Evolutionary conservation across 2,329 filamentous ascomycete genomes (phyloP).

Genomic region (Alternaria novae-zelandiae): DNA sequence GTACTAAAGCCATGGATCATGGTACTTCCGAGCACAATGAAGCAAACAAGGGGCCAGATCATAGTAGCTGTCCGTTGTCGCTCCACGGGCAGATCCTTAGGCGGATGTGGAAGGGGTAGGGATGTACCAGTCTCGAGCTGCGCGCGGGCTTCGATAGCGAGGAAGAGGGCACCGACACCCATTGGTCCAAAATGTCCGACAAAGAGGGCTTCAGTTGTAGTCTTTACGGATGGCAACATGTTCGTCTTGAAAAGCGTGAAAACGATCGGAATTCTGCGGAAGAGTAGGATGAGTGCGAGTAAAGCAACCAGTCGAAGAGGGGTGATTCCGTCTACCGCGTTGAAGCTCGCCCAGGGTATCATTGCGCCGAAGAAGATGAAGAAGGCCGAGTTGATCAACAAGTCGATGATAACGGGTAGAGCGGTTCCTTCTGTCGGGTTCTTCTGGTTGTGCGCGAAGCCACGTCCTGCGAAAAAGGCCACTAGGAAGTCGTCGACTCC

Average conservation of each 20-base stretch:
- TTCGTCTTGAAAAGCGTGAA: constrained; percentile 54
- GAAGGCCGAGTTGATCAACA: constrained; percentile 63
- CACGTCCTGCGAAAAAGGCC: constrained; percentile 62
- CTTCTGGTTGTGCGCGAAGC: constrained; percentile 62
- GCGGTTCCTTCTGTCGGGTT: constrained; percentile 55
- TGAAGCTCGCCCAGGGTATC: constrained; percentile 59
- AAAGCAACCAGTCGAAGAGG: constrained; percentile 54
- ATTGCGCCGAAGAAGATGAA: constrained; percentile 64
- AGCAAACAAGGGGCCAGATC: constrained; percentile 63
- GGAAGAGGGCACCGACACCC: constrained; percentile 63
- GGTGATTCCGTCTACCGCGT: constrained; percentile 44
- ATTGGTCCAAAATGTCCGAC: constrained; percentile 65
- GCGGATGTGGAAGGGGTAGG: constrained; percentile 54
- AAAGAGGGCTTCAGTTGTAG: constrained; percentile 61
- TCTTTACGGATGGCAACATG: constrained; percentile 56
- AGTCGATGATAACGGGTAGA: constrained; percentile 59
- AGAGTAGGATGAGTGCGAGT: constrained; percentile 57
- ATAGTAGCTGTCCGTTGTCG: constrained; percentile 51
- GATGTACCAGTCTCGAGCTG: constrained; percentile 59
- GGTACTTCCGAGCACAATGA: constrained; percentile 61
- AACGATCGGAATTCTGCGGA: constrained; percentile 61
- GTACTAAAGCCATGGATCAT: constrained; percentile 63
- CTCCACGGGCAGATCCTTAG: constrained; percentile 41
- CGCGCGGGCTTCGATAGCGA: constrained; percentile 62
- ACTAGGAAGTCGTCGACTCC: constrained; percentile 64